Conservation (phyloP, 2,329 filamentous ascomycete species). For the Paecilomyces sp. region DNA sequence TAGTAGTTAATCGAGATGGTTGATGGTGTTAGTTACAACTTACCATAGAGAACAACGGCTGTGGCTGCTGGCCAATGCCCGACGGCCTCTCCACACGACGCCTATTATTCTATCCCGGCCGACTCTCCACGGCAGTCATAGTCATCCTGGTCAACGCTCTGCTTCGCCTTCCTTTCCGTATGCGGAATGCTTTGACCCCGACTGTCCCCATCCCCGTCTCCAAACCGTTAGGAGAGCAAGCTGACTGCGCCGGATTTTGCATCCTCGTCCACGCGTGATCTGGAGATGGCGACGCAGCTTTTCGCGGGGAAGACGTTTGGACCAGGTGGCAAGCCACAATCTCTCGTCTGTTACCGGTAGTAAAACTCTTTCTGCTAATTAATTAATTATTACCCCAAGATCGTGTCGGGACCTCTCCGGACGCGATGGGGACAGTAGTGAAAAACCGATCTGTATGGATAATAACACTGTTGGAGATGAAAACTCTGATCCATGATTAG, state of each 20-base stretch:
- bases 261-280: neutral
- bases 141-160: neutral
- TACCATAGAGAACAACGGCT: too few species aligned
- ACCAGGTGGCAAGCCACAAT: neutral
- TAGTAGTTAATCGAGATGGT: too few species aligned
- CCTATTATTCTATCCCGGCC: too few species aligned
- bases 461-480: neutral
- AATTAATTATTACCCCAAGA: neutral
- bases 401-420: neutral
- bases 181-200: neutral
- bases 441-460: neutral
- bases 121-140: too few species aligned
- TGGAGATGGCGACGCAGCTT: neutral
- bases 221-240: too few species aligned
- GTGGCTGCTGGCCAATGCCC: neutral
- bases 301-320: neutral
- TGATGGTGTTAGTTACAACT: too few species aligned
- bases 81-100: too few species aligned
- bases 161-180: neutral
- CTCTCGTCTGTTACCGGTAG: neutral
- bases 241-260: neutral
- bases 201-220: neutral
- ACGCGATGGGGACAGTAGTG: neutral
- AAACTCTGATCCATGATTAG: neutral
- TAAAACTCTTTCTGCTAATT: neutral